These are phyloP conservation scores for Phaffia australis DNA, from an alignment of 768 basidiomycete species.

Conservation along the genomic window DNA sequence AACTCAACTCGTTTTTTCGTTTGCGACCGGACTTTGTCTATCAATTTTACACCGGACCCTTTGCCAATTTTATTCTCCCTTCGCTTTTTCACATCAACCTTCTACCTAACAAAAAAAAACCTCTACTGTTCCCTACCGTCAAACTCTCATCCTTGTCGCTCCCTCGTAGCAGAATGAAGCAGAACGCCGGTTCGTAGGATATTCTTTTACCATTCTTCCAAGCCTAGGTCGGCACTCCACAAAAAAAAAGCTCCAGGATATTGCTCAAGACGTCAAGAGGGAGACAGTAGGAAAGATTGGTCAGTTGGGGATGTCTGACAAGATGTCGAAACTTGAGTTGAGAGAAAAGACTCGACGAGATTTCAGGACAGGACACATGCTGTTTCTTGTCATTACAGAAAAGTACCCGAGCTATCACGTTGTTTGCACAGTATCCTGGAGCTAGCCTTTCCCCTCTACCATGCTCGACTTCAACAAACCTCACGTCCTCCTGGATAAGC, in stretches of 20 bases:
- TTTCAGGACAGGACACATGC: not conserved
- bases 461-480: not conserved
- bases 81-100: too few relatives aligned
- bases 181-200: constrained; percentile 22
- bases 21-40: too few relatives aligned
- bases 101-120: too few relatives aligned
- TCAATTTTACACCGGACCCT: too few relatives aligned
- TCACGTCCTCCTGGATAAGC: not conserved
- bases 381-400: too few relatives aligned
- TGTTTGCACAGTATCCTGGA: not conserved
- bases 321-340: not conserved
- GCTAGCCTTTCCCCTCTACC: not conserved
- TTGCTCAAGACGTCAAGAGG: not conserved
- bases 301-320: not conserved
- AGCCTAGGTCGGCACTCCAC: not conserved
- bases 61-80: too few relatives aligned
- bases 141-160: too few relatives aligned
- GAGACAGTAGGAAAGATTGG: not conserved
- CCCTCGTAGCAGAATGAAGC: constrained; percentile 19
- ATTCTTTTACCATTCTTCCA: not conserved
- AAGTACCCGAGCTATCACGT: not conserved
- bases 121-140: too few relatives aligned
- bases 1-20: too few relatives aligned
- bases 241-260: not conserved
- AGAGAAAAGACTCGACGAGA: not conserved